Percentiles rank a stretch among this genome's conserved stretches.
These are phyloP conservation scores for Euphrasia confusa DNA, from an alignment of 257 asterid species.

Conservation along the genomic window DNA sequence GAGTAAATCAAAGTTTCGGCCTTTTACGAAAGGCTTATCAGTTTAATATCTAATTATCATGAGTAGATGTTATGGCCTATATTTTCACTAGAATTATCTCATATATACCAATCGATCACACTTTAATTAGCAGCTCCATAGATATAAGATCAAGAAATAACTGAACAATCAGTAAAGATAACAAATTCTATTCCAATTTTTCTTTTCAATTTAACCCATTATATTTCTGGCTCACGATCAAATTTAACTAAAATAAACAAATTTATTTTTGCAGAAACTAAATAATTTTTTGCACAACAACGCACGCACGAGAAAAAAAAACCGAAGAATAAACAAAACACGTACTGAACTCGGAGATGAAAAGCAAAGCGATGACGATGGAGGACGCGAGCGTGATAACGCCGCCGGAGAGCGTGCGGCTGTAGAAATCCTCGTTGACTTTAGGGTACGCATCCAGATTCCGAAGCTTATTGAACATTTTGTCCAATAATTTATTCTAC, in stretches of 20 bases:
- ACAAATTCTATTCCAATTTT: not conserved
- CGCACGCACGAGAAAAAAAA: not conserved
- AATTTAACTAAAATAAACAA: not conserved
- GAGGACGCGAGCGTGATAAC: conserved; percentile 74
- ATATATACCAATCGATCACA: too few relatives aligned
- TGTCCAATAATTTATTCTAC: conserved; percentile 34
- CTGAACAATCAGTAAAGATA: too few relatives aligned
- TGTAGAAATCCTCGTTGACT: conserved; percentile 91
- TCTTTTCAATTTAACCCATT: conserved; percentile 6
- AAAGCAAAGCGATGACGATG: conserved; percentile 58
- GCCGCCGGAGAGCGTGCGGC: conserved; percentile 92
- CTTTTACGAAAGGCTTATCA: conserved; percentile 12
- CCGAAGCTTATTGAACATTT: conserved; percentile 59
- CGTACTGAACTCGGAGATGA: conserved; percentile 89
- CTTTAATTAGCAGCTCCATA: too few relatives aligned
- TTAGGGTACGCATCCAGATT: conserved; percentile 95
- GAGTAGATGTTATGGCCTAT: too few relatives aligned
- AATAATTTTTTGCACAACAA: conserved; percentile 9
- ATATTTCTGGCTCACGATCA: not conserved
- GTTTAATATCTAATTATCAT: not conserved
- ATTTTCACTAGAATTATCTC: too few relatives aligned
- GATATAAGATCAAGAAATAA: too few relatives aligned
- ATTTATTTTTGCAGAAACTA: not conserved
- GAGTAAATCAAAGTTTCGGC: not conserved
- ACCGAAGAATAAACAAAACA: not conserved